Base-by-base conservation (phyloP, 305 asterid genomes). In the Solanum chacoense region DNA sequence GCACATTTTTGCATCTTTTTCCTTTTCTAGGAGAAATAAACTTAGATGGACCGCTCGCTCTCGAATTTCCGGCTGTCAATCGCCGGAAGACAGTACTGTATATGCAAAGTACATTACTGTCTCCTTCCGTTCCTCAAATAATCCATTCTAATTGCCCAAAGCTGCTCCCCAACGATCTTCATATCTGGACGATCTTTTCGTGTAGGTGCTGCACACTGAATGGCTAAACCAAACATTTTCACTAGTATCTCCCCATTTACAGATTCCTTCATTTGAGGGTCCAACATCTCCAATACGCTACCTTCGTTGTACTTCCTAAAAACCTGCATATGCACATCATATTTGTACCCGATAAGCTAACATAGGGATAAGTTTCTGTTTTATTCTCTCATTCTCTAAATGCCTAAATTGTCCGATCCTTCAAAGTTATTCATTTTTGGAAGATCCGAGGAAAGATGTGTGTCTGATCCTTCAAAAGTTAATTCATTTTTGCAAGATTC, bases 101-200 rank as follows among this genome's bases (percentile, higher is more conserved):
- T 28, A n/a, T 12, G 14, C 85, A 63, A 34, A 63, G 71, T 59
- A 10, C 35, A 24, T 50, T 31, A 90, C 12, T 86, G 88, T 85
- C 88, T 91, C 90, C 90, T 93, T 69, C 94, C 96, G 84, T 93
- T 94, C 90, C 86, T 94, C 92, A 93, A 78, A 90, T 93, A 94
- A 88, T 95, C 98, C 96, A 93, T 94, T 93, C 99, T 90, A 83
- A 98, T 95, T 11, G 91, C 98, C 99, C 99, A 96, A 71, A 98
- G 84, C 93, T 94, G 98, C 94, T 98, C 97, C 13, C 93, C 96
- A 0, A 94, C 98, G 1, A 90, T 88, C 92, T 94, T 96, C 99
- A 98, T 98, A 89, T 96, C 99, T 0, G 99, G 99, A 5, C 99
- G 98, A 90, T 98, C 98, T 2, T 81, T 91, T 73, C 99, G 95